A percentile compares a stretch with the other conserved stretches of the same genome.
Evolutionary conservation across 2,329 filamentous ascomycete species (phyloP).

Genomic region (Sphaerulina populicola): DNA sequence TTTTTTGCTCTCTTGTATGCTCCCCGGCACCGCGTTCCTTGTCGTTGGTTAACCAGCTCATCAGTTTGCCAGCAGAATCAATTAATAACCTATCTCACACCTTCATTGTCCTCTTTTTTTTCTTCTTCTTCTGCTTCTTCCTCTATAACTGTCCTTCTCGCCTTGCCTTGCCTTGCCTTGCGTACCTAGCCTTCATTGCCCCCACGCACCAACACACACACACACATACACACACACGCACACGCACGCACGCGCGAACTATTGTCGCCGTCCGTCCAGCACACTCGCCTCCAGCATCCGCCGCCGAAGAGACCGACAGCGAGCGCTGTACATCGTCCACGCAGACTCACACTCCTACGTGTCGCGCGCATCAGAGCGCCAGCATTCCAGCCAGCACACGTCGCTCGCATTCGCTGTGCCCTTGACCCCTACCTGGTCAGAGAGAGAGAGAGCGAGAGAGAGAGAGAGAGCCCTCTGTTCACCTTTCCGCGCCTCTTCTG

Average conservation of each 20-base stretch:
- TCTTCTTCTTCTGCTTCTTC: no score
- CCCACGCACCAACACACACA: no score
- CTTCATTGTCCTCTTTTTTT: no score
- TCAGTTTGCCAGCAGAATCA: background rate
- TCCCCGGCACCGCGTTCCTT: conserved; percentile 5
- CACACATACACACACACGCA: no score
- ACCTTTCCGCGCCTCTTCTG: conserved; percentile 4
- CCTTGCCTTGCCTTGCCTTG: conserved; percentile 1
- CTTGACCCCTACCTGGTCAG: background rate
- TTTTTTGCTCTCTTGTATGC: background rate
- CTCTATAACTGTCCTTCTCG: no score
- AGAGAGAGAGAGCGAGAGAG: no score
- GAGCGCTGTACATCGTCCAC: background rate
- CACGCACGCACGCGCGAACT: no score
- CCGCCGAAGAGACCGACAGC: no score
- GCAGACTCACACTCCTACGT: conserved; percentile 8
- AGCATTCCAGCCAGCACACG: conserved; percentile 16
- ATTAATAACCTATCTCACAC: background rate
- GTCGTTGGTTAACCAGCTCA: background rate
- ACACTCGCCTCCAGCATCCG: background rate
- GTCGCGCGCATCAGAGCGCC: conserved; percentile 13
- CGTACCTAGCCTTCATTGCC: background rate
- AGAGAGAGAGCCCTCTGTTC: conserved; percentile 6
- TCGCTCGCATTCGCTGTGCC: background rate
- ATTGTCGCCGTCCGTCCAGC: background rate